Evolutionary conservation across 495 filamentous ascomycete genomes (phyloP).

Genomic region (Apiosordaria backusii): DNA sequence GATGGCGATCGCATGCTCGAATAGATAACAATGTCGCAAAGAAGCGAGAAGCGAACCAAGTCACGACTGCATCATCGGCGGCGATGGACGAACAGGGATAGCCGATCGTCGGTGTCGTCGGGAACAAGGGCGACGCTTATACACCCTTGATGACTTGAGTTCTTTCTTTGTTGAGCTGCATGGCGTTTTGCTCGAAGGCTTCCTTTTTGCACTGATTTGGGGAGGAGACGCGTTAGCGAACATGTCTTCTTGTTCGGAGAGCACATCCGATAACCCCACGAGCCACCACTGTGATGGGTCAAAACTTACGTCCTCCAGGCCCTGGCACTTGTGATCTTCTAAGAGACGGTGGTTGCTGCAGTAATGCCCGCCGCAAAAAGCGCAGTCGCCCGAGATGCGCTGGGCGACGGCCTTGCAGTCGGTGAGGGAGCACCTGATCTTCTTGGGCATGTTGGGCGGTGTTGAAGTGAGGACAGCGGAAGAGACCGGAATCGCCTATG

Average conservation of each 20-base stretch:
- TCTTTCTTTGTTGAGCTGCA: slow-evolving; percentile 85
- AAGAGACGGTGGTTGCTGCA: slow-evolving; percentile 91
- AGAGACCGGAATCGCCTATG: background rate
- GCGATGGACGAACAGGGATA: background rate
- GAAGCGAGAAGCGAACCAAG: background rate
- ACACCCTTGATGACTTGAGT: slow-evolving; percentile 58
- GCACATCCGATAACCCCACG: slow-evolving; percentile 42
- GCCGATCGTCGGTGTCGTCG: slow-evolving; percentile 1
- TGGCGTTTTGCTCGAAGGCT: slow-evolving; percentile 83
- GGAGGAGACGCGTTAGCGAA: slow-evolving; percentile 30
- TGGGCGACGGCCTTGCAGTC: slow-evolving; percentile 82
- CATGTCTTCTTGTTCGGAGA: slow-evolving; percentile 27
- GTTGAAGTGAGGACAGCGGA: slow-evolving; percentile 8
- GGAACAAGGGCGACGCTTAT: slow-evolving; percentile 24
- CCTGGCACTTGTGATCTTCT: slow-evolving; percentile 88
- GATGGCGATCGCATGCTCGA: background rate
- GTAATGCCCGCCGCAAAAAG: slow-evolving; percentile 88
- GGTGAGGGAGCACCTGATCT: slow-evolving; percentile 82
- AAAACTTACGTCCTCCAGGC: slow-evolving; percentile 76
- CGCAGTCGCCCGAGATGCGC: slow-evolving; percentile 92
- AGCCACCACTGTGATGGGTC: slow-evolving; percentile 43
- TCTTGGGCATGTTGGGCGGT: slow-evolving; percentile 61
- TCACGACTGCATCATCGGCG: background rate
- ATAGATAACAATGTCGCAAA: background rate
- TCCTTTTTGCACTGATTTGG: slow-evolving; percentile 81